Conservation (phyloP, 805 yeast genomes). For the Myxozyma mucilagina region DNA sequence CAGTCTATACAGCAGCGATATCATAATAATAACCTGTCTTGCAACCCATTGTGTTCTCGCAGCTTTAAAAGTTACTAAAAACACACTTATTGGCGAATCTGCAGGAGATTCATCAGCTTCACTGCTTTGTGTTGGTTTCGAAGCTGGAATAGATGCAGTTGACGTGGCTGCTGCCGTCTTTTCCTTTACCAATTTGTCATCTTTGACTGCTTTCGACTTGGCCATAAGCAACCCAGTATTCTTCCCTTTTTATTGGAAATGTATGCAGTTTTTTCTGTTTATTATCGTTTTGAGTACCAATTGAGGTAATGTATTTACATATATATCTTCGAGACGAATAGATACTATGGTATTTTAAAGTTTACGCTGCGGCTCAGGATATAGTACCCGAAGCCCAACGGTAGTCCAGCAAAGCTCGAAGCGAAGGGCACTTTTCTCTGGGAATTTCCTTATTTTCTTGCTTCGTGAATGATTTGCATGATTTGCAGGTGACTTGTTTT, state of each 20-base stretch:
- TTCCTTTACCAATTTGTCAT: background rate
- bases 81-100: conserved; percentile 72
- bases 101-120: background rate
- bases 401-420: too few relatives aligned
- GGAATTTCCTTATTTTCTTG: too few relatives aligned
- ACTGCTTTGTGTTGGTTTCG: background rate
- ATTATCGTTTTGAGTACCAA: too few relatives aligned
- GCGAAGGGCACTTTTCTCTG: too few relatives aligned
- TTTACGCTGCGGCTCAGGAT: background rate
- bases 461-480: too few relatives aligned
- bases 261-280: too few relatives aligned
- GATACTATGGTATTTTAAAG: too few relatives aligned
- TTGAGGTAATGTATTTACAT: too few relatives aligned
- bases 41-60: conserved; percentile 92
- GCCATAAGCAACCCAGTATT: background rate
- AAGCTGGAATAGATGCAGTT: background rate
- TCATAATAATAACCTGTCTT: conserved; percentile 61
- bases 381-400: too few relatives aligned
- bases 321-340: too few relatives aligned
- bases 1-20: conserved; percentile 72
- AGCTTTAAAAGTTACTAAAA: conserved; percentile 72
- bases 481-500: too few relatives aligned
- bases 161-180: background rate
- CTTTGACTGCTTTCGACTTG: background rate
- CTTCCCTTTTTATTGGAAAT: too few relatives aligned